Evolutionary conservation across 2,329 filamentous ascomycete genomes (phyloP), one percentile per base, ranked within the genome.

Genomic region (Cladophialophora chaetospira): DNA sequence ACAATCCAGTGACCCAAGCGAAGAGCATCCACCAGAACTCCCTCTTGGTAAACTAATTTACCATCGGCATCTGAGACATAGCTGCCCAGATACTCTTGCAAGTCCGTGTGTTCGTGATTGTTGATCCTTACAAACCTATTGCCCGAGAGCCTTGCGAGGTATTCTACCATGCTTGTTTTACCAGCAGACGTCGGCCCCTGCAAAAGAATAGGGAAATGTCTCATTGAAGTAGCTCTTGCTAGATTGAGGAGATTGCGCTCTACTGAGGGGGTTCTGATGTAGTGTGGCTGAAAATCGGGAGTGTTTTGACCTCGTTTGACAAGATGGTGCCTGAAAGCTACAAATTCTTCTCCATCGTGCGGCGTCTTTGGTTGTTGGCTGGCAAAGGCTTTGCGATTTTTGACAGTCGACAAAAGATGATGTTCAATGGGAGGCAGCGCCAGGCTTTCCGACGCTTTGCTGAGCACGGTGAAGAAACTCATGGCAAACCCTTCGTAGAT

Each of bases 151-250:
- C 96, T 94, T n/a, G 95, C 93, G 33, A 99, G 81, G 70, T 96
- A 97, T 73, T 97, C 93, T 38, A 99, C 96, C 94, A 99, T 99
- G 73, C 93, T 97, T 0, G 94, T 99, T 74, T 99, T 99, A 63
- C 94, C 94, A 10, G 93, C 89, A 4, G 95, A 99, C 0, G 94
- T 99, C 10, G 95, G 94, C 3, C 94, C 94, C 72, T 99, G 94
- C 17, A 99, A 88, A 8, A 99, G 80, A 46, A 99, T 90, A 0
- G 94, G 95, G 70, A 96, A 99, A 46, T 89, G 85, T 31, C 91
- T 80, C 3, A 93, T 99, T 0, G 93, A 97, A 13, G 91, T 91
- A 2, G 94, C 95, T 68, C 95, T 84, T 9, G 97, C 93, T 25
- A 99, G 76, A 67, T 99, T 99, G 65, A 97, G 84, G 63, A 99